Percentiles rank a stretch among this genome's conserved stretches.
Evolutionary conservation across 139 green algal species (phyloP).

Genomic region (Chlamydomonas sphaeroides): DNA sequence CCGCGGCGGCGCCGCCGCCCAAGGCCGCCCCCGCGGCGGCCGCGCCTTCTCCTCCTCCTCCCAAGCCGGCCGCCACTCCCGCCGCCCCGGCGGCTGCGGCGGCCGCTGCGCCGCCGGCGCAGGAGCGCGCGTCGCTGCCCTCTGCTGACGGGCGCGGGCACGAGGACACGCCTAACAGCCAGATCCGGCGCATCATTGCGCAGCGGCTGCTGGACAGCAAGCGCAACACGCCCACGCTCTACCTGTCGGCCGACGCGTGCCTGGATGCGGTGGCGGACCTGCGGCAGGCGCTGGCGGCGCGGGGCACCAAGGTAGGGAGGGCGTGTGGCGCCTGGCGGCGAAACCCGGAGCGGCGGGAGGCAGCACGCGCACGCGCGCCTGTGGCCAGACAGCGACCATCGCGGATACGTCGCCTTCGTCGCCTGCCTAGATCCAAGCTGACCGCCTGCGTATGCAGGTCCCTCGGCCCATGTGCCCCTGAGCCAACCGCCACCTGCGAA

Average conservation of each 20-base stretch:
- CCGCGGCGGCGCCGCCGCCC: background rate
- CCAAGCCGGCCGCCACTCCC: background rate
- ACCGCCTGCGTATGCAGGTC: too few relatives aligned
- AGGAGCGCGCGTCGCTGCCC: slow-evolving; percentile 24
- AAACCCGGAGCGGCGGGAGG: too few relatives aligned
- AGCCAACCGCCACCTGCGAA: too few relatives aligned
- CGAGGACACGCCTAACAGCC: slow-evolving; percentile 81
- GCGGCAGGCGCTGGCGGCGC: slow-evolving; percentile 68
- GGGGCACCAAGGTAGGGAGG: slow-evolving; percentile 47
- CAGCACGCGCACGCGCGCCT: too few relatives aligned
- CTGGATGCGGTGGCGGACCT: slow-evolving; percentile 71
- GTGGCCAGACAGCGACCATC: too few relatives aligned
- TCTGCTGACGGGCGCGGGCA: slow-evolving; percentile 38
- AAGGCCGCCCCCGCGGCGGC: background rate
- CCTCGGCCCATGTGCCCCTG: too few relatives aligned
- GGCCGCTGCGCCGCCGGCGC: too few relatives aligned
- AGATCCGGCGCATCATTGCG: slow-evolving; percentile 91
- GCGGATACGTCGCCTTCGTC: too few relatives aligned
- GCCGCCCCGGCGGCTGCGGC: background rate
- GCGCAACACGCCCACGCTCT: slow-evolving; percentile 77
- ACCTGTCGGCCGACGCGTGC: slow-evolving; percentile 74
- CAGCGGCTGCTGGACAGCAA: slow-evolving; percentile 91
- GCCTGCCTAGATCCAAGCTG: too few relatives aligned
- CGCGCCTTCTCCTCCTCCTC: background rate
- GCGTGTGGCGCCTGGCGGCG: too few relatives aligned